Percentiles rank a stretch among this genome's conserved stretches.
Conservation (phyloP, 148 eudicot species). For the Dysphania ambrosioides region DNA sequence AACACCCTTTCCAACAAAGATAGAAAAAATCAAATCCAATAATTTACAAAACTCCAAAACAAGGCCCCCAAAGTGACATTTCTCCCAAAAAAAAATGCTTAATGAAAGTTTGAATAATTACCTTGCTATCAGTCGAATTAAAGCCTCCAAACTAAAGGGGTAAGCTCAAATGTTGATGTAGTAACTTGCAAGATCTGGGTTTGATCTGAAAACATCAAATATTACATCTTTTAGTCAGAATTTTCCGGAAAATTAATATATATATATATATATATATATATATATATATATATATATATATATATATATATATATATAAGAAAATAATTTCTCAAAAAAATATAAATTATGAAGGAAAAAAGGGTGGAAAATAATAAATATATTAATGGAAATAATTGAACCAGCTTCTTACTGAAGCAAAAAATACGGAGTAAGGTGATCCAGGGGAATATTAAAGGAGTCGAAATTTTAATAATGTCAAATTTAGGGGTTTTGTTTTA, state of each 20-base stretch:
- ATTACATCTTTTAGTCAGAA: constrained; percentile 35
- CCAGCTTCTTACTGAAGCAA: constrained; percentile 29
- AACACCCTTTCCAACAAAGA: constrained; percentile 5
- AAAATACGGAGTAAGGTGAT: constrained; percentile 22
- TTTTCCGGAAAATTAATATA: too few species aligned
- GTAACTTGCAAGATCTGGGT: constrained; percentile 47
- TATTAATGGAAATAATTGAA: constrained; percentile 5
- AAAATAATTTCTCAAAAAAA: too few species aligned
- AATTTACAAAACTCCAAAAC: background rate
- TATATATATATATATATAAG: too few species aligned
- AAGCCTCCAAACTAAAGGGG: constrained; percentile 15
- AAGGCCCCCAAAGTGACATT: constrained; percentile 10
- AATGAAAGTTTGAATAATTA: constrained; percentile 13
- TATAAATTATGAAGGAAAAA: background rate
- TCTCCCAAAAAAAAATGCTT: constrained; percentile 18
- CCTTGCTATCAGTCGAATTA: constrained; percentile 23
- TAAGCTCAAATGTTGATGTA: constrained; percentile 31
- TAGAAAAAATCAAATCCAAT: background rate
- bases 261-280: too few species aligned
- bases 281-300: too few species aligned
- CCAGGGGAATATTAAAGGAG: constrained; percentile 10
- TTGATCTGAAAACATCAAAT: constrained; percentile 57
- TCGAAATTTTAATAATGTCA: constrained; percentile 6
- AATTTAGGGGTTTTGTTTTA: constrained; percentile 12
- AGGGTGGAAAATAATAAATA: background rate